Evolutionary conservation across 2,329 filamentous ascomycete genomes (phyloP), one percentile per base, ranked within the genome.

Genomic region (Penicillium sp.): DNA sequence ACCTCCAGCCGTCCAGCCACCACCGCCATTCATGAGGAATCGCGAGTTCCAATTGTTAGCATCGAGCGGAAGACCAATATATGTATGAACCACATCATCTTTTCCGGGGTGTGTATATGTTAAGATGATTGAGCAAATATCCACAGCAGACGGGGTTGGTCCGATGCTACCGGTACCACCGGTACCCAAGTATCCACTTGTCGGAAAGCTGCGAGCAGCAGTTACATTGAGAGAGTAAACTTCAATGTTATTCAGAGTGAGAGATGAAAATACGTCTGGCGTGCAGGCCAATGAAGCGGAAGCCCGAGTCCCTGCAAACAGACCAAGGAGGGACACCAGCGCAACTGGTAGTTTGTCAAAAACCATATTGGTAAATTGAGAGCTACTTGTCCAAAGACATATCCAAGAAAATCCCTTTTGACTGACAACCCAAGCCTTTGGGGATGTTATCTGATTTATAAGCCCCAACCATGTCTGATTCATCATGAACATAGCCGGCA

Each of bases 1-100:
- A 13, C 39, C 44, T 8, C 49, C 49, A 7, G 44, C 44, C 13
- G 24, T 34, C 43, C 43, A 52, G 6, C 5, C 49, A 4, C 49
- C 44, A 24, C 49, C 49, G 18, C 49, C 49, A 7, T 37, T 13
- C 49, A 52, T 52, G 29, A 52, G 9, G 4, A 52, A 52, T 30
- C 30, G 44, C 9, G 44, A 52, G 24, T 52, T 52, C 49, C 49
- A 52, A n/a, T 39, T 20, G 2, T 43, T 32, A 1, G 18, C 17
- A 13, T 52, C 7, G 12, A 52, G 37, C 1, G 49, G 49, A 18
- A 52, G 44, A 4, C 49, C 49, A 30, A 52, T 47, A 20, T 47
- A 52, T 2, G 49, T 43, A 7, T 47, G 43, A 3, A 52, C 30
- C 12, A 29, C 7, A 26, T 47, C 49, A 7, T 34, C 15, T 4